Evolutionary conservation across 2,329 filamentous ascomycete genomes (phyloP), one percentile per base, ranked within the genome.

Genomic region (Cladosporium cucumerinum): DNA sequence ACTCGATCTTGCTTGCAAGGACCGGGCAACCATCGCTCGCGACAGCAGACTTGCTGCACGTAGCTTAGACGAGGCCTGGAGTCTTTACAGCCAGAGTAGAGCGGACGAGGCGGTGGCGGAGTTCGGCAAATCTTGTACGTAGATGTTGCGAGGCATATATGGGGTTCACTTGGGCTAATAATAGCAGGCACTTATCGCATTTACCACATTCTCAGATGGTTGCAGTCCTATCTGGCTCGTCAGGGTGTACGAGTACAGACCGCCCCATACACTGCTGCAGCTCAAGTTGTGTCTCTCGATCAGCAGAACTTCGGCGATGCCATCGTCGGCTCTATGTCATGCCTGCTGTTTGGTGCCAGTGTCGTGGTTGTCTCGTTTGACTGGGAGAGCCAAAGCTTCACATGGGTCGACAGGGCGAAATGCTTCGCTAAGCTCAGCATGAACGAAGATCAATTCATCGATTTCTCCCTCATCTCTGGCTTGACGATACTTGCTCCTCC

Each of bases 181-280:
- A 6, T 21, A 30, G 36, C 72, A 93, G 91, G 88, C 69, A 89
- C 90, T 48, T 89, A 88, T 71, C 84, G 83, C 62, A 84, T 90
- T 48, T 86, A 91, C 74, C 86, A 89, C 64, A 85, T 97, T 59
- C 92, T 90, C 72, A 88, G 89, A 61, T 85, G 91, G 62, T 84
- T 98, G 46, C 91, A 96, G 78, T 82, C 84, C 32, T 87, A 94
- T 63, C 82, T 98, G 60, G 83, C 85, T 71, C 82, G 87, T 69
- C 85, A 89, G 67, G 83, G 84, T 1, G 81, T 96, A 64, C 85
- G 91, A 66, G 96, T 93, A 73, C 82, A 92, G 57, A 90, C 96
- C 52, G 89, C 94, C 14, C 94, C 94, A 1, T 96, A 92, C 81
- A 93, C 90, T 76, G 92, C 93, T 43, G 89, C 90, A 72, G 91